Evolutionary conservation across 73 alveolate species (phyloP), one percentile per base, ranked within the genome.

Genomic region (Stentor coeruleus): DNA sequence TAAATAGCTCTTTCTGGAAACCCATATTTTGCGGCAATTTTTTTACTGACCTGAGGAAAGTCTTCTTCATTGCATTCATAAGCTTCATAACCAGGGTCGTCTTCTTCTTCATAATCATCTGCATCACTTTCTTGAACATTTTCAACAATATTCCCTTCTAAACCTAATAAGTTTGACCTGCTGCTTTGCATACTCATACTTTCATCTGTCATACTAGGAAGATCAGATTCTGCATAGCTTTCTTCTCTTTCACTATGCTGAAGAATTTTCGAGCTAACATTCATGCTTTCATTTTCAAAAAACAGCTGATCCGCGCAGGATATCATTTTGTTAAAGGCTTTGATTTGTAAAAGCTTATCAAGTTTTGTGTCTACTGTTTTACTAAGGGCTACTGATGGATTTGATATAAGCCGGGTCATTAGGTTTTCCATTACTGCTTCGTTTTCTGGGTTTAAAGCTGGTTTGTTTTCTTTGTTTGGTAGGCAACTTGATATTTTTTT

Each of bases 71-170:
- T 92, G 59, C 96, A 98, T 81, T 93, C 98, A 90, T 91, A 94
- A 49, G 94, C 88, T 74, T 93, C 98, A 85, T 94, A 97, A 49
- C 99, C 99, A 3, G 99, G 98, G 80, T 97, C 99, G 81, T 97
- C 99, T 88, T 97, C 99, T 81, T 95, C 98, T 28, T 81, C 91
- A 83, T 96, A 97, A 84, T 96, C 99, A 82, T 96, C 99, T 14
- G 88, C 90, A 60, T 85, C 83, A 40, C 2, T 31, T 40, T 2
- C 83, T 1, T 28, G 42, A 15, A 28, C 33, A 20, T 20, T 57
- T 31, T 57, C 35, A 57, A 20, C 35, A 57, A 2, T 57, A 57
- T 57, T 57, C 73, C 73, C 28, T n/a, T n/a, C 73, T 57, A 20
- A 31, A 20, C 28, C 73, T 57, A 57, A 20, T 28, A 20, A 31